Percentiles rank a stretch among this genome's conserved stretches.
Conservation (phyloP, 1,284 basidiomycete genomes). For the Rhodotorula sp. region DNA sequence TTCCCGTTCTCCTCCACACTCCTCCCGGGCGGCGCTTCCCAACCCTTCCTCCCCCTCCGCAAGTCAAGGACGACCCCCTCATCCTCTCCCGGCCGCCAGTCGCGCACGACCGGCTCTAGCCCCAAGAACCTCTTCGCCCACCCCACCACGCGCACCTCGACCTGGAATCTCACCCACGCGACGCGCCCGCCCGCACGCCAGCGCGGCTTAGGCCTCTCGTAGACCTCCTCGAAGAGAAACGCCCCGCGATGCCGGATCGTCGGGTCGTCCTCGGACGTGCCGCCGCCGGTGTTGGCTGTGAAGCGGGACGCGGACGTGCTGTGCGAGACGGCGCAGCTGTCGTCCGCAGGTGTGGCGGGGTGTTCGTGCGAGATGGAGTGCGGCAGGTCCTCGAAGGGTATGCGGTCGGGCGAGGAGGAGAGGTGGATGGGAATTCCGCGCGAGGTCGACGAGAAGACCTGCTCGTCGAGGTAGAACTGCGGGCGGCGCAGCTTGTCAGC, state of each 20-base stretch:
- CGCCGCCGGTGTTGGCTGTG: conserved; percentile 63
- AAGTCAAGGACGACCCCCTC: conserved; percentile 19
- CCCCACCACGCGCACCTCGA: neutral
- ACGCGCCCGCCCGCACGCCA: neutral
- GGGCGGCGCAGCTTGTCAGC: conserved; percentile 46
- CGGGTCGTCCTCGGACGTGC: conserved; percentile 68
- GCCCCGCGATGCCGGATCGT: conserved; percentile 63
- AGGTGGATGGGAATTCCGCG: conserved; percentile 36
- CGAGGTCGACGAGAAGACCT: conserved; percentile 62
- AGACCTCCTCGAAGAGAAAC: conserved; percentile 72
- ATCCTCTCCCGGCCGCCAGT: conserved; percentile 15
- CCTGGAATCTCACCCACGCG: conserved; percentile 2
- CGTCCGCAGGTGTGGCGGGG: neutral
- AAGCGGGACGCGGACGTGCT: conserved; percentile 53
- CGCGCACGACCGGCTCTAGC: conserved; percentile 18
- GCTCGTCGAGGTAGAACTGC: conserved; percentile 72
- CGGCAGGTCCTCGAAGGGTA: conserved; percentile 30
- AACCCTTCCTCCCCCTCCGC: conserved; percentile 5
- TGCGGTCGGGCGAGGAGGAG: conserved; percentile 18
- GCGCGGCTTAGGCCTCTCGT: conserved; percentile 48
- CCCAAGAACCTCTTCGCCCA: conserved; percentile 32
- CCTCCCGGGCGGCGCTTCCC: conserved; percentile 18
- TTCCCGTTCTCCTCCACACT: too few relatives aligned
- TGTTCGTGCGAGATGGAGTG: neutral
- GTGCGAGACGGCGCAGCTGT: conserved; percentile 30